Evolutionary conservation across 225 moss, liverwort and hornwort genomes (phyloP), one percentile per base, ranked within the genome.

Genomic region (Climacium dendroides): DNA sequence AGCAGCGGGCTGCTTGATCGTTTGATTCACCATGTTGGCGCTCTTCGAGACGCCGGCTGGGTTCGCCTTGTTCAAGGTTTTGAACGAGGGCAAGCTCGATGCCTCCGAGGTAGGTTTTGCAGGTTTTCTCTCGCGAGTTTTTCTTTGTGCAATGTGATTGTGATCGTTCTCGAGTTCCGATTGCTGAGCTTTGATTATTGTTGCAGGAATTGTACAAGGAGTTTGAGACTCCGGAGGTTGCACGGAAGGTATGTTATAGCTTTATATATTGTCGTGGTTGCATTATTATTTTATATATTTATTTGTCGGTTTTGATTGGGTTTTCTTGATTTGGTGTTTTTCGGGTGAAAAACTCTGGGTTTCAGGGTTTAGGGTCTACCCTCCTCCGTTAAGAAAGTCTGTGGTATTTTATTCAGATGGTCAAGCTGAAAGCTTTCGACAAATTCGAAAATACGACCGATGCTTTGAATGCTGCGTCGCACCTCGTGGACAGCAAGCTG

Each of bases 361-460:
- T 45, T 45, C 45, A 9, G 23, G 45, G 59, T 82, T 48, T 28
- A 53, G 83, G 74, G 73, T 55, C 80, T 47, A 34, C 14, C 20
- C 30, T 52, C 11, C 5, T 28, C 4, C 9, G 2, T 29, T 66
- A 14, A 28, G 32, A 1, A 9, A 24, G n/a, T n/a, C 25, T 74
- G 7, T 57, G 78, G 55, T 85, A 55, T 73, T 26, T 12, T 55
- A 20, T 63, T 14, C 91, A 94, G 94, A 91, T 93, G 89, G 97
- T 97, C 63, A 94, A 94, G 90, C 82, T 97, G 90, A 91, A 95
- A 84, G 97, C 97, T 4, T 97, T 97, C 76, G 95, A 94, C n/a
- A 97, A 97, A 90, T 97, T 97, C 66, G 95, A 93, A 28, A 97
- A 97, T 28, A 97, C 95, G 10, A 94, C 97, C 1, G 97, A 97